Conservation (phyloP, 495 filamentous ascomycete species). For the Penicillium chermesinum region DNA sequence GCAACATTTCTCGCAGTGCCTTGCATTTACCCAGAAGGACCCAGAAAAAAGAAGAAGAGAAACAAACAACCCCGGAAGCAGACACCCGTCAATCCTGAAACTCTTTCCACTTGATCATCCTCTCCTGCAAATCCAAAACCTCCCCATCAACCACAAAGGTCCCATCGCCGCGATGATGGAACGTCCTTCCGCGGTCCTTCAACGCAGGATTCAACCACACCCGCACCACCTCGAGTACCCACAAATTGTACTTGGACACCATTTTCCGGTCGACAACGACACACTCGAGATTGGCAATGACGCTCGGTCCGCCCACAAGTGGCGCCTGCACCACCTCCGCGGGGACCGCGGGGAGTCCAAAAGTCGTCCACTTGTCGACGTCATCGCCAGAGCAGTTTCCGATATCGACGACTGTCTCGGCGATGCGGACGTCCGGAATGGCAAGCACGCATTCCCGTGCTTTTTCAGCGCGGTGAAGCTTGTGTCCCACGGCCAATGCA, state of each 20-base stretch:
- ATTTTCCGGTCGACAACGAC: constrained; percentile 32
- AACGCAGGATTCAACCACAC: constrained; percentile 19
- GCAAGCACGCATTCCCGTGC: constrained; percentile 30
- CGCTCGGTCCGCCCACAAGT: constrained; percentile 24
- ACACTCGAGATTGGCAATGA: constrained; percentile 36
- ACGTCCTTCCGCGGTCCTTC: constrained; percentile 24
- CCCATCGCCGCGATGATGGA: constrained; percentile 35
- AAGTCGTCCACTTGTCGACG: constrained; percentile 23
- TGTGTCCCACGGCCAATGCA: constrained; percentile 33
- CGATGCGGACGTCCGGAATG: constrained; percentile 26
- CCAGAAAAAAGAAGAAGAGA: too few species aligned
- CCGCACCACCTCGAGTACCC: constrained; percentile 28
- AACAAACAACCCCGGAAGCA: too few species aligned
- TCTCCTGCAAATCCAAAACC: constrained; percentile 27
- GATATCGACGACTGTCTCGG: constrained; percentile 23
- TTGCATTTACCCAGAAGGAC: too few species aligned
- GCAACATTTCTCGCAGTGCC: too few species aligned
- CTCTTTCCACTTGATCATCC: constrained; percentile 36
- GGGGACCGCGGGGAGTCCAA: constrained; percentile 27
- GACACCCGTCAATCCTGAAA: constrained; percentile 24
- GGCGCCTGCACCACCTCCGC: constrained; percentile 29
- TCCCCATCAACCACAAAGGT: constrained; percentile 33
- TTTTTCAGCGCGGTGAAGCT: constrained; percentile 26
- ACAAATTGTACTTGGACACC: constrained; percentile 34
- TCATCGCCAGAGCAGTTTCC: constrained; percentile 21